A percentile compares a stretch with the other conserved stretches of the same genome.
phyloP scores from a whole-genome alignment of 306 rosid genomes.

The Prunus campanulata region DNA sequence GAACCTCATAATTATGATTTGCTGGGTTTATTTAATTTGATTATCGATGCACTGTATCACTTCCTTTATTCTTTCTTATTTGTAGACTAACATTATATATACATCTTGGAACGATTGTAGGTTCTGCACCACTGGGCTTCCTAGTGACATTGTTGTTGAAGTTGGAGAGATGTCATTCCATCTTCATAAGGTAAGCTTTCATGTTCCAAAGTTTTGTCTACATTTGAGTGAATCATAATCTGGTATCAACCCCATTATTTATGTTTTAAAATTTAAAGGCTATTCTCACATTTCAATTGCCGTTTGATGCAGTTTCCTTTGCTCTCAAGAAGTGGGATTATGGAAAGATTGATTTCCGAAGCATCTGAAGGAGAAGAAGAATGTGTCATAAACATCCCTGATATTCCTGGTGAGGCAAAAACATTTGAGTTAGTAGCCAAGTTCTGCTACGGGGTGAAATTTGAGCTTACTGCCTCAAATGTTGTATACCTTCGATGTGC shows the following conservation, averaged over 20 bases:
- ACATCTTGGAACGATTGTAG: slow-evolving; percentile 32
- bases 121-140: slow-evolving; percentile 98
- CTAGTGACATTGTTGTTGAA: slow-evolving; percentile 89
- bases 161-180: slow-evolving; percentile 96
- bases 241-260: neutral
- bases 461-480: slow-evolving; percentile 90
- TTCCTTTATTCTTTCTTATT: neutral
- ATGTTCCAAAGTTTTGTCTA: neutral
- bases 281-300: slow-evolving; percentile 19
- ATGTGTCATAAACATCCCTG: slow-evolving; percentile 46
- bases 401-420: slow-evolving; percentile 91
- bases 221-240: neutral
- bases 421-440: slow-evolving; percentile 91
- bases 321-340: slow-evolving; percentile 94
- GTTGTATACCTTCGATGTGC: slow-evolving; percentile 88
- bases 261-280: neutral
- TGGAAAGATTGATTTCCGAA: slow-evolving; percentile 81
- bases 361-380: slow-evolving; percentile 75
- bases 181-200: slow-evolving; percentile 78
- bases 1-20: neutral
- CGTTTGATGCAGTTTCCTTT: slow-evolving; percentile 83
- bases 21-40: neutral
- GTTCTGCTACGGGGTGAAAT: slow-evolving; percentile 96
- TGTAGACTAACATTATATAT: neutral
- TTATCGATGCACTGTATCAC: neutral